Evolutionary conservation across 495 filamentous ascomycete species (phyloP).

Genomic region (Cairneyella variabilis): DNA sequence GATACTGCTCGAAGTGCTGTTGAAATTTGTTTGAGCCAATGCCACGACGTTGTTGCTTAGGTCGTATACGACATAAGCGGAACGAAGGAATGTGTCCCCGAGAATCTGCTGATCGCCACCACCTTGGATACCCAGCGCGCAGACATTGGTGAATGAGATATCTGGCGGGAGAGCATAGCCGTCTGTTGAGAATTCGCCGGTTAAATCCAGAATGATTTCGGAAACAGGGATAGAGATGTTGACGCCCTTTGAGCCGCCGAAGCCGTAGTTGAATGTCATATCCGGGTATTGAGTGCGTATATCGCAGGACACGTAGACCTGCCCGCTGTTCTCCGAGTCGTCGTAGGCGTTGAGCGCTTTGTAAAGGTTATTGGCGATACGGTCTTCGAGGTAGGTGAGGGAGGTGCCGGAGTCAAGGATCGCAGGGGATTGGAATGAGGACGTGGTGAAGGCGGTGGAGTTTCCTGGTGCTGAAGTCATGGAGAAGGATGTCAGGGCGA

Average conservation of each 20-base stretch:
- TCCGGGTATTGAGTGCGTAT: slow-evolving; percentile 53
- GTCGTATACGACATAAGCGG: slow-evolving; percentile 93
- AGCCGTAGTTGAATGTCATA: slow-evolving; percentile 47
- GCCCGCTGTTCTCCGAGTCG: slow-evolving; percentile 38
- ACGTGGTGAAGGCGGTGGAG: slow-evolving; percentile 32
- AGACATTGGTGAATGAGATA: slow-evolving; percentile 31
- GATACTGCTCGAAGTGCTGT: slow-evolving; percentile 52
- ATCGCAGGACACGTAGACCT: slow-evolving; percentile 43
- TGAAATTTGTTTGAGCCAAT: slow-evolving; percentile 82
- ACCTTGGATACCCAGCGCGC: slow-evolving; percentile 23
- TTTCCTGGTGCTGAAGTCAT: slow-evolving; percentile 33
- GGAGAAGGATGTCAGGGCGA: slow-evolving; percentile 51
- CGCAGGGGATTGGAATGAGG: slow-evolving; percentile 49
- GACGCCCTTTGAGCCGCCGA: slow-evolving; percentile 53
- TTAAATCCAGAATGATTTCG: slow-evolving; percentile 69
- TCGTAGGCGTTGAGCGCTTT: slow-evolving; percentile 49
- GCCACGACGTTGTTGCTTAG: slow-evolving; percentile 78
- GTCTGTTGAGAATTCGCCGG: slow-evolving; percentile 24
- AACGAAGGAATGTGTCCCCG: slow-evolving; percentile 90
- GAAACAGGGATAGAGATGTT: slow-evolving; percentile 64
- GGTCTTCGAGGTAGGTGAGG: slow-evolving; percentile 70
- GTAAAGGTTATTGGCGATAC: slow-evolving; percentile 55
- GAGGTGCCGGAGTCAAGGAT: slow-evolving; percentile 88
- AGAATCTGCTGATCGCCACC: slow-evolving; percentile 33
- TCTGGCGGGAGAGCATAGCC: slow-evolving; percentile 20